A percentile compares a stretch with the other conserved stretches of the same genome.
These are phyloP conservation scores for Crithidia expoeki DNA, from an alignment of 208 protist genomes.

Conservation along the genomic window DNA sequence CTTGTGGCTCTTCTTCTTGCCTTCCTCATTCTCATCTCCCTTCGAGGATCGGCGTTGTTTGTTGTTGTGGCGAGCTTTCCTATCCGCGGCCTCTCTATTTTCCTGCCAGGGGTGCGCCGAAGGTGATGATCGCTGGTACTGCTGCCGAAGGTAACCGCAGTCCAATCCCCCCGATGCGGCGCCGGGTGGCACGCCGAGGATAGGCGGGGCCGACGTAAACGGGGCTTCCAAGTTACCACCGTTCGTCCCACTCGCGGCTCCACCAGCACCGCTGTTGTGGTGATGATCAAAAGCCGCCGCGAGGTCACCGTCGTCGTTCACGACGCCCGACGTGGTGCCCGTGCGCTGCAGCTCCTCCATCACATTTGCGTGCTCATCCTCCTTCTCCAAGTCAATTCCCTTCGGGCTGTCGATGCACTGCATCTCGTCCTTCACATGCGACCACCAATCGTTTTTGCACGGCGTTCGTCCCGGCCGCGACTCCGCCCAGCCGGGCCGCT, in stretches of 20 bases:
- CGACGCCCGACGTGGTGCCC: conserved; percentile 10
- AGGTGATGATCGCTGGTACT: not conserved
- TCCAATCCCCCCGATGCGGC: not conserved
- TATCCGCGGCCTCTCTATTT: not conserved
- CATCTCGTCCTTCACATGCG: conserved; percentile 36
- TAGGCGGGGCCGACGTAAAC: conserved; percentile 1
- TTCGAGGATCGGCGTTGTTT: conserved; percentile 9
- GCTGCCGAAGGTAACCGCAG: not conserved
- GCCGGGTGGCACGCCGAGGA: too few relatives aligned
- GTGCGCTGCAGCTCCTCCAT: conserved; percentile 31
- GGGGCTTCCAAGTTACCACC: not conserved
- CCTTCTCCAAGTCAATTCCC: conserved; percentile 42
- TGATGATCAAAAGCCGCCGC: conserved; percentile 12
- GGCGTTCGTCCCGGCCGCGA: conserved; percentile 32
- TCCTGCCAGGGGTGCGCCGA: not conserved
- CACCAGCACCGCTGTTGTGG: not conserved
- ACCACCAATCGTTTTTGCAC: conserved; percentile 48
- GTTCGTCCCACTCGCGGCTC: not conserved
- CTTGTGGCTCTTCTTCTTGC: conserved; percentile 8
- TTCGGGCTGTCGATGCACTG: conserved; percentile 40
- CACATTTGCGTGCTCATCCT: conserved; percentile 35
- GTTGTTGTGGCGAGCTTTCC: not conserved
- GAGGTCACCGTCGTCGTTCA: conserved; percentile 23
- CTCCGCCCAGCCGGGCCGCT: conserved; percentile 27
- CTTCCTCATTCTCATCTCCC: not conserved